Evolutionary conservation across 495 filamentous ascomycete genomes (phyloP), one percentile per base, ranked within the genome.

Genomic region (Tuber melanosporum): DNA sequence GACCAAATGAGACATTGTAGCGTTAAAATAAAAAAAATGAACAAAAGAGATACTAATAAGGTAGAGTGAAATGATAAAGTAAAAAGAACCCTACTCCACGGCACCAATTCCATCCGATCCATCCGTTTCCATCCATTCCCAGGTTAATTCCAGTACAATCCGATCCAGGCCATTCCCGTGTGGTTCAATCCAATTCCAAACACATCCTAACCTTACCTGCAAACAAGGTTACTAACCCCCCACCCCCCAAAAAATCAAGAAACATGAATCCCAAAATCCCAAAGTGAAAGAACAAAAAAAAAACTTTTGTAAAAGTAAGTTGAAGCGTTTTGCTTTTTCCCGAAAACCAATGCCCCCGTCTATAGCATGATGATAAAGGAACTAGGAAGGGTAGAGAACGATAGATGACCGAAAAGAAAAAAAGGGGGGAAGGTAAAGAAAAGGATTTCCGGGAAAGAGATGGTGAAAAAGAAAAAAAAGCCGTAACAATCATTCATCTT

Each of bases 121-220:
- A 52, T 22, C 77, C 46, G 66, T 72, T 15, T 19, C 22, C 32
- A 19, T 49, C 73, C 44, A 73, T 74, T 26, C 72, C 41, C 71
- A 76, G 77, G 70, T 75, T 78, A n/a, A 80, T 77, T 66, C 81
- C 75, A 32, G 75, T 75, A 4, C 76, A 73, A 71, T 74, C 43
- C 73, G 69, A 57, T 79, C 32, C 71, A 69, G 17, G 73, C 77
- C 46, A 69, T 74, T 17, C 42, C n/a, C 73, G 42, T 52, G 14
- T 36, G 4, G 26, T 66, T 36, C 57, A 36, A 32, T 36, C 57
- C 57, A 19, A 17, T 66, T 66, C 57, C 57, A 32, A 36, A 36
- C 14, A 26, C 26, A 36, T 12, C 57, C 15, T 36, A 66, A 66
- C 57, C 57, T 36, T 36, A 66, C 26, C 57, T 8, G 57, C 57